phyloP scores from a whole-genome alignment of 345 rosid genomes.

The Dipteronia sinensis region DNA sequence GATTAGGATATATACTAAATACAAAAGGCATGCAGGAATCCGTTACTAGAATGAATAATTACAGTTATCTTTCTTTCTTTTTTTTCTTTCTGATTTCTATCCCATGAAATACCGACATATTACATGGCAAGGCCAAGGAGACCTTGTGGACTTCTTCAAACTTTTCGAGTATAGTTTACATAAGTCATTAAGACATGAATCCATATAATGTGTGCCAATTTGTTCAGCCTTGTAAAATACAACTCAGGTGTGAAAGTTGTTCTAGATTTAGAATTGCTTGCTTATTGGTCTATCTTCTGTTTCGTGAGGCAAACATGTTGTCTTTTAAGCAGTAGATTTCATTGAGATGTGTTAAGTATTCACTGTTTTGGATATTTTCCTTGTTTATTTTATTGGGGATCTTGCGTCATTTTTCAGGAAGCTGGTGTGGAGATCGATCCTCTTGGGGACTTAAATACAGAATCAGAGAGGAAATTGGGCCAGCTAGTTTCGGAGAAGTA shows the following conservation, averaged over 20 bases:
- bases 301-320: background rate
- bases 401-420: slow-evolving; percentile 52
- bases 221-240: background rate
- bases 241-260: background rate
- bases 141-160: background rate
- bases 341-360: background rate
- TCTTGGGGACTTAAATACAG: slow-evolving; percentile 84
- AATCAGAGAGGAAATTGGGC: slow-evolving; percentile 86
- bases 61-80: no score
- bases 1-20: background rate
- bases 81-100: background rate
- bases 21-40: background rate
- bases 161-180: background rate
- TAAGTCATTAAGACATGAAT: background rate
- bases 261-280: background rate
- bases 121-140: background rate
- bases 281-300: background rate
- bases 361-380: background rate
- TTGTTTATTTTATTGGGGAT: background rate
- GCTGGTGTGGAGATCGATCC: slow-evolving; percentile 91
- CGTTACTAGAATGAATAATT: background rate
- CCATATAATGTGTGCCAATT: background rate
- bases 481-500: slow-evolving; percentile 87
- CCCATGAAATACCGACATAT: no score
- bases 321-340: background rate